Percentiles rank a stretch among this genome's conserved stretches.
Conservation (phyloP, 805 yeast species). For the Jamesozyma rosinii region DNA sequence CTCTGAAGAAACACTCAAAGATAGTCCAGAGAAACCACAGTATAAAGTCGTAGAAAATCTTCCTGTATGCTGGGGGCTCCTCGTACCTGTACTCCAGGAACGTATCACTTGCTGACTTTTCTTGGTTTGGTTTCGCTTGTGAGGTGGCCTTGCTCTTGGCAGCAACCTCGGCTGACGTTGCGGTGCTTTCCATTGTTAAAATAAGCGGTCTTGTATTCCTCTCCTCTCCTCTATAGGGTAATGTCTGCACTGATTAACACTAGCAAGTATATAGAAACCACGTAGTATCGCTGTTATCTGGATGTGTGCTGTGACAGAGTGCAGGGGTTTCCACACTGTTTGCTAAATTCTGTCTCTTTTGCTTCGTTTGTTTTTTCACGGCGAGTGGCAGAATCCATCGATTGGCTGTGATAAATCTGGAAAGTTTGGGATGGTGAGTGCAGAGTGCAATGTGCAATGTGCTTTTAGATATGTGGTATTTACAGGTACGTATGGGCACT, state of each 20-base stretch:
- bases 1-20: conserved; percentile 72
- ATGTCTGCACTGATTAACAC: not conserved
- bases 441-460: too few relatives aligned
- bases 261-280: too few relatives aligned
- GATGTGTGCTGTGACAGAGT: too few relatives aligned
- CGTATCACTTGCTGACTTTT: not conserved
- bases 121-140: not conserved
- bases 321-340: too few relatives aligned
- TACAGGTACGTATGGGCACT: too few relatives aligned
- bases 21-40: conserved; percentile 41
- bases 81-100: conserved; percentile 18
- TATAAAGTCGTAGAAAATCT: conserved; percentile 42
- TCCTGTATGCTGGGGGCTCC: conserved; percentile 34
- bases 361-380: too few relatives aligned
- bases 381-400: too few relatives aligned
- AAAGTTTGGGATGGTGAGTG: too few relatives aligned
- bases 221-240: not conserved
- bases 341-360: too few relatives aligned
- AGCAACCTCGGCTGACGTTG: not conserved
- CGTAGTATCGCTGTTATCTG: too few relatives aligned
- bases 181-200: conserved; percentile 1
- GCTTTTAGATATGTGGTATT: too few relatives aligned
- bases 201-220: not conserved
- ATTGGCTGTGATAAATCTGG: too few relatives aligned
- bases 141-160: not conserved